phyloP scores from a whole-genome alignment of 768 basidiomycete genomes.

The Lactifluus subvellereus region DNA sequence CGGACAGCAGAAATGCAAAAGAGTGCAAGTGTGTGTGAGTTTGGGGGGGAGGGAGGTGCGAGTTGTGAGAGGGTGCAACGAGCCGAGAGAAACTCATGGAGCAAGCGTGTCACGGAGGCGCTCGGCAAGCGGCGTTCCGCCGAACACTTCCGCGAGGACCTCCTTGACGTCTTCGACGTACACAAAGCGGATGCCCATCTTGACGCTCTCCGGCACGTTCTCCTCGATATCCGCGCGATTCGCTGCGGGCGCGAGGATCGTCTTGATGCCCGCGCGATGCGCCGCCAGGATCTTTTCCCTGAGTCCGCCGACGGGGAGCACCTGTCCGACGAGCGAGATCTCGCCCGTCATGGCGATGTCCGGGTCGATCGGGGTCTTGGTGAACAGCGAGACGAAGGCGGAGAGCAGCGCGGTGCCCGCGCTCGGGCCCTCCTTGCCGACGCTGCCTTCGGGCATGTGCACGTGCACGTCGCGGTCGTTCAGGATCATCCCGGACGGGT shows the following conservation, averaged over 20 bases:
- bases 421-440: conserved; percentile 94
- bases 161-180: conserved; percentile 93
- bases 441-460: conserved; percentile 94
- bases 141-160: conserved; percentile 85
- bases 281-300: conserved; percentile 97
- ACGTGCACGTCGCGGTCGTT: conserved; percentile 87
- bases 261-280: conserved; percentile 94
- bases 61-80: neutral
- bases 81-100: neutral
- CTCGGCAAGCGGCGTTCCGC: conserved; percentile 49
- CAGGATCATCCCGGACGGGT: conserved; percentile 68
- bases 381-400: conserved; percentile 89
- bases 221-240: conserved; percentile 95
- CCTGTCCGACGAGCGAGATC: conserved; percentile 93
- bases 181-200: conserved; percentile 90
- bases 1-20: neutral
- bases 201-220: conserved; percentile 94
- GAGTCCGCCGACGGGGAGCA: conserved; percentile 90
- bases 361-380: conserved; percentile 72
- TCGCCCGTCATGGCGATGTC: conserved; percentile 99
- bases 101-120: conserved; percentile 61
- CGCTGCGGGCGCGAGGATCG: conserved; percentile 78
- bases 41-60: neutral
- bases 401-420: conserved; percentile 92
- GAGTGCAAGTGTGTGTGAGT: conserved; percentile 1